phyloP scores from a whole-genome alignment of 2,329 filamentous ascomycete genomes.

The Calonectria pteridis region DNA sequence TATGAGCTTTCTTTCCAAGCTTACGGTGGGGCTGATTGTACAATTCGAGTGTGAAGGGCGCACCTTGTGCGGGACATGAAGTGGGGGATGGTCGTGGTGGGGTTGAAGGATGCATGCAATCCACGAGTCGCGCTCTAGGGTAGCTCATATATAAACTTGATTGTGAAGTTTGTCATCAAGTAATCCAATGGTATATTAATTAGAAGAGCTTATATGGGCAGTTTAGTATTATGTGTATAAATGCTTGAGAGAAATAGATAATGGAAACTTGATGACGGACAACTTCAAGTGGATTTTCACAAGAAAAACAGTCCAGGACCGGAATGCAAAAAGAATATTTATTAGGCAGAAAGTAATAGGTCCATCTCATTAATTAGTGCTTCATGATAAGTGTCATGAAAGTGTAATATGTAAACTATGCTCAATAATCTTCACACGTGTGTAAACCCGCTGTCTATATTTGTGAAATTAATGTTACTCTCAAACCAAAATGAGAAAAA shows the following conservation, averaged over 20 bases:
- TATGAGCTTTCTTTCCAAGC: neutral
- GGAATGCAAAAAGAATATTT: neutral
- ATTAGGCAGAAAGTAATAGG: neutral
- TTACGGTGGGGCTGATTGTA: slow-evolving; percentile 14
- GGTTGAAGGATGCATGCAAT: neutral
- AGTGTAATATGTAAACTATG: neutral
- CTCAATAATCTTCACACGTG: neutral
- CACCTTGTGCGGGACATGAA: slow-evolving; percentile 12
- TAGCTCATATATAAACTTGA: neutral
- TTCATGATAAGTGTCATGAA: neutral
- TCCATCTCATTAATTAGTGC: neutral
- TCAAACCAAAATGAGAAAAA: neutral
- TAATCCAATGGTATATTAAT: neutral
- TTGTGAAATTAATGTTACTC: neutral
- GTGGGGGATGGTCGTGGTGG: slow-evolving; percentile 11
- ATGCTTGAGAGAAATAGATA: neutral
- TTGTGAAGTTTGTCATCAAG: neutral
- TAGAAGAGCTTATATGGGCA: neutral
- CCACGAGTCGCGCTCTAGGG: neutral
- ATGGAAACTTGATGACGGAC: neutral
- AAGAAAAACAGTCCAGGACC: no score
- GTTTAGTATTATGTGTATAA: neutral
- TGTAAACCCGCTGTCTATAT: neutral
- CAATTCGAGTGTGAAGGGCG: slow-evolving; percentile 21
- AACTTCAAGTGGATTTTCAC: neutral